phyloP scores from a whole-genome alignment of 495 filamentous ascomycete species.

The Hypoxylon subgilvum region DNA sequence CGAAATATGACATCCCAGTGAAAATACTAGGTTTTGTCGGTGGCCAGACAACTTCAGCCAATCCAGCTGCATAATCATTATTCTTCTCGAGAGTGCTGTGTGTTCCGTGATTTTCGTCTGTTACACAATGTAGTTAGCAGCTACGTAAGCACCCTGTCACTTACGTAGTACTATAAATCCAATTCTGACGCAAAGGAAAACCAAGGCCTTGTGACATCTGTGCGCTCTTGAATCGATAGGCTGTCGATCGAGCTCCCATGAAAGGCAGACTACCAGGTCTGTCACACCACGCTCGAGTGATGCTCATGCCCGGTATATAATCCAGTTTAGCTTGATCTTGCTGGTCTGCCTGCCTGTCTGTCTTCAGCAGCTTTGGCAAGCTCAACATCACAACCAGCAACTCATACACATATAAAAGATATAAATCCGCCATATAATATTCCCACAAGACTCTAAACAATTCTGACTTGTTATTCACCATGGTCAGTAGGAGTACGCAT shows the following conservation, averaged over 20 bases:
- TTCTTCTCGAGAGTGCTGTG: background rate
- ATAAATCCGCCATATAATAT: no score
- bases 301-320: conserved; percentile 7
- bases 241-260: background rate
- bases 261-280: conserved; percentile 5
- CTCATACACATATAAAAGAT: background rate
- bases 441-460: background rate
- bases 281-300: conserved; percentile 30
- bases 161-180: conserved; percentile 3
- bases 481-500: conserved; percentile 26
- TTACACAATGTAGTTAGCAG: conserved; percentile 19
- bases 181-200: conserved; percentile 18
- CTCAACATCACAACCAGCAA: background rate
- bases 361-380: background rate
- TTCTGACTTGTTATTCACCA: conserved; percentile 9
- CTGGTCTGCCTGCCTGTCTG: no score
- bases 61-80: background rate
- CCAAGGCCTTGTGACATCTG: conserved; percentile 8
- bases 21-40: no score
- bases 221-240: conserved; percentile 13
- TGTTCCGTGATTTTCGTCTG: background rate
- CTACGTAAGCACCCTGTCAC: conserved; percentile 32
- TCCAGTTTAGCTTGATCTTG: background rate
- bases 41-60: no score
- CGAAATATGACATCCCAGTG: conserved; percentile 6